Base-by-base conservation (phyloP, 805 yeast genomes). In the Saturnispora galanensis region DNA sequence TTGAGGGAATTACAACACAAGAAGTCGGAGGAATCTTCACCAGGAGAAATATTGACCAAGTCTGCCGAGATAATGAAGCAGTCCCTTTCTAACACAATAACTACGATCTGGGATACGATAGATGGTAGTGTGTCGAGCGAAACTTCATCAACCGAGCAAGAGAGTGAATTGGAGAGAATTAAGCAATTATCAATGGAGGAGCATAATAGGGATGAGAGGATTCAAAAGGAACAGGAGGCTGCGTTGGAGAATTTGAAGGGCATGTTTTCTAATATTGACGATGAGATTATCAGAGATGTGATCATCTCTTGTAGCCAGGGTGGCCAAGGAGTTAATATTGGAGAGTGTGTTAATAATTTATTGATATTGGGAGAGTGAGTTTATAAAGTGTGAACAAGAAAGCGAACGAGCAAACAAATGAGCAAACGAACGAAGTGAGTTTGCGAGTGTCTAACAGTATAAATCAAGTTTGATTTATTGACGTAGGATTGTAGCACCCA, bases 241-340 rank as follows among this genome's bases (percentile, higher is more conserved):
- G 71, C 78, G 2, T 66, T 72, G 18, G 63, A 62, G 1, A 73
- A 74, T 2, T 66, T 87, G 44, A 63, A 64, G 28, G 78, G 77
- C 39, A 83, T 88, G 77, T 87, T 88, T 60, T 94, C 95, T 0
- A 69, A 67, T 38, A 65, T 87, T 48, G 95, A 86, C 52, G 64
- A 66, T 41, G 84, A 76, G 0, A 65, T 88, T 1, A 70, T 88
- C 41, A 74, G 71, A 45, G 96, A 87, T 56, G 79, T 87, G 3
- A 71, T 87, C 30, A 63, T 65, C 2, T 76, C 80, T 59, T 83
- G 81, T 56, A 70, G 41, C 15, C 26, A 21, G 26, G 45, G 44
- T 16, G 44, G 41, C 10, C 54, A 50, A 16, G 50, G 51, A 18
- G 81, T 82, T 30, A 68, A 80, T 41, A 68, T 84, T 5, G 94